Conservation (phyloP, 306 rosid genomes). For the Cucurbita maxima region DNA sequence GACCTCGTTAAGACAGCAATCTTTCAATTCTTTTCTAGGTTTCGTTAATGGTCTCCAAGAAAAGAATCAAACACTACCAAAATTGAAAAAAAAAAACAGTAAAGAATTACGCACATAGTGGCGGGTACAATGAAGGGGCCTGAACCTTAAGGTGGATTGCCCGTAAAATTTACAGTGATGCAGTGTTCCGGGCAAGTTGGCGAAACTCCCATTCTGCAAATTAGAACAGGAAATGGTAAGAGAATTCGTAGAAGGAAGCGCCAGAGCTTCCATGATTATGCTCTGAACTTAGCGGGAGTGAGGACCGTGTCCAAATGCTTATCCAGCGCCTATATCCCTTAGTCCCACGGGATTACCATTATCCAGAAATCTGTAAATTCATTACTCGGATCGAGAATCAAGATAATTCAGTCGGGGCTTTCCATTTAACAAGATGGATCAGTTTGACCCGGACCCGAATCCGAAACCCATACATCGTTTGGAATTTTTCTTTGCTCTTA, state of each 20-base stretch:
- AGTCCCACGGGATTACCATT: background rate
- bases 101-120: constrained; percentile 22
- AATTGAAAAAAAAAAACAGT: background rate
- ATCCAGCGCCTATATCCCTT: background rate
- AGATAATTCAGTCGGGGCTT: background rate
- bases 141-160: constrained; percentile 24
- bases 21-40: background rate
- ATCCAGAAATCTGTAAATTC: background rate
- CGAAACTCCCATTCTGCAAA: constrained; percentile 10
- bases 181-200: constrained; percentile 1
- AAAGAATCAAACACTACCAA: background rate
- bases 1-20: background rate
- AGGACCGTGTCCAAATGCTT: background rate
- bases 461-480: no score
- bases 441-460: no score
- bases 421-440: no score
- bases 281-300: background rate
- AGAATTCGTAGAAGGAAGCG: constrained; percentile 37
- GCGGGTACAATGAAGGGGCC: constrained; percentile 11
- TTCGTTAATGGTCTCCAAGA: background rate
- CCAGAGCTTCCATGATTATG: constrained; percentile 47
- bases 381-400: background rate
- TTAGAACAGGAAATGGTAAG: constrained; percentile 18
- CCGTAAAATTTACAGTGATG: constrained; percentile 12
- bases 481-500: no score